A percentile compares a stretch with the other conserved stretches of the same genome.
phyloP scores from a whole-genome alignment of 169 alveolate genomes.

The Neospora caninum region DNA sequence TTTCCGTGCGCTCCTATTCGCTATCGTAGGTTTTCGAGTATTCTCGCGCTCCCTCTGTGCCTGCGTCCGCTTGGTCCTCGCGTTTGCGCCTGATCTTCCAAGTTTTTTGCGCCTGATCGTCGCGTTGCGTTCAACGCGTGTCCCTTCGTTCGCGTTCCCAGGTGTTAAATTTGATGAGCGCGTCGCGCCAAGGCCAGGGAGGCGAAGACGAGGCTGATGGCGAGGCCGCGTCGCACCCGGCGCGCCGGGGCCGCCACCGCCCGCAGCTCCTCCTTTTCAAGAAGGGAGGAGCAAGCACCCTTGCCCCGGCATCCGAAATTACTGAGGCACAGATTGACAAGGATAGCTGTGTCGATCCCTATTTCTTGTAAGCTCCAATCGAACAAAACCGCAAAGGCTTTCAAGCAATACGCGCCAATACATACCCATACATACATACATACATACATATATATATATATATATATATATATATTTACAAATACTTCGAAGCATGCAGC shows the following conservation, averaged over 20 bases:
- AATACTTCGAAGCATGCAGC: too few species aligned
- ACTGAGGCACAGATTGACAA: slow-evolving; percentile 4
- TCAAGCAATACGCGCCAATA: too few species aligned
- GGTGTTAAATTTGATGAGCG: slow-evolving; percentile 21
- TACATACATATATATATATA: background rate
- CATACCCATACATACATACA: too few species aligned
- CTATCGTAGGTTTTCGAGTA: too few species aligned
- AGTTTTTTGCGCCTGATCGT: background rate
- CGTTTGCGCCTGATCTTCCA: background rate
- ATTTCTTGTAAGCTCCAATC: background rate
- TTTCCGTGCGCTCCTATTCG: too few species aligned
- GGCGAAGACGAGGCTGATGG: background rate
- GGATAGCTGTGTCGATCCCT: slow-evolving; percentile 37
- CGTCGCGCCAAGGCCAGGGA: background rate
- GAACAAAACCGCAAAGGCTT: too few species aligned
- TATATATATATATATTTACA: background rate
- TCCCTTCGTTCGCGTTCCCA: background rate
- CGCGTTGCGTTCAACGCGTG: background rate
- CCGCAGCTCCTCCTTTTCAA: slow-evolving; percentile 36
- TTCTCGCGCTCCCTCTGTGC: background rate
- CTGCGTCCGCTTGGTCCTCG: background rate
- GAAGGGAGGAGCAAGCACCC: slow-evolving; percentile 27
- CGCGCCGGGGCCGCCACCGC: slow-evolving; percentile 28
- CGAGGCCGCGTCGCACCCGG: background rate
- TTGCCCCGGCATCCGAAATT: background rate